Conservation (phyloP, 805 yeast genomes). For the Kodamaea fukazawae region DNA sequence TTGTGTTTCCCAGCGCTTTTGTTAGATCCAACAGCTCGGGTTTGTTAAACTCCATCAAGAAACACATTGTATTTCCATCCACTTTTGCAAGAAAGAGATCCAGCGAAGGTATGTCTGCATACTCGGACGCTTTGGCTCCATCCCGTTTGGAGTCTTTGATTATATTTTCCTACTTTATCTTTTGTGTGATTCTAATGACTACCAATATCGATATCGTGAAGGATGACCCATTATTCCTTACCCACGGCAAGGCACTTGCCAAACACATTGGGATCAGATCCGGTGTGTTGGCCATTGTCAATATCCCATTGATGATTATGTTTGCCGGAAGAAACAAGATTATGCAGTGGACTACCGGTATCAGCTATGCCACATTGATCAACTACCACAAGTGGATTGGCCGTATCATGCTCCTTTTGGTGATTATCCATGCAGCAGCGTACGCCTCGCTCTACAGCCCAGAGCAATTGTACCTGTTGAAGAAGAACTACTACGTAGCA, state of each 20-base stretch:
- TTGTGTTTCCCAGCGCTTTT: constrained; percentile 27
- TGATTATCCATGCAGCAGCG: constrained; percentile 27
- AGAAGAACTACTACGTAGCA: constrained; percentile 5
- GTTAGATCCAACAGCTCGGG: constrained; percentile 6
- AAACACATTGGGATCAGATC: constrained; percentile 22
- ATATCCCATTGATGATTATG: constrained; percentile 51
- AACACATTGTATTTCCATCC: constrained; percentile 18
- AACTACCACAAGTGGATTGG: constrained; percentile 45
- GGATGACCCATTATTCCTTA: constrained; percentile 36
- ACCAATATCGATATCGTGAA: constrained; percentile 22
- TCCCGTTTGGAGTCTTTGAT: constrained; percentile 8
- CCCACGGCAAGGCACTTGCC: constrained; percentile 33
- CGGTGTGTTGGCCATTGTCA: constrained; percentile 41
- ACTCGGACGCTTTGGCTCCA: constrained; percentile 7
- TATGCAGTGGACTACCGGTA: constrained; percentile 56
- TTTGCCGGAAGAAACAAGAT: constrained; percentile 66
- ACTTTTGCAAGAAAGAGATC: constrained; percentile 12
- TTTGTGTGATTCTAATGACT: constrained; percentile 27
- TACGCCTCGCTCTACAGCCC: constrained; percentile 4
- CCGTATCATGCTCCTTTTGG: constrained; percentile 25
- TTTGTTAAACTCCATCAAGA: constrained; percentile 4
- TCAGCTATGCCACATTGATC: constrained; percentile 46
- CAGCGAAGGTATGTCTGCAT: constrained; percentile 1
- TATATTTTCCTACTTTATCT: constrained; percentile 25
- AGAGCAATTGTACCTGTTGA: constrained; percentile 1